These are phyloP conservation scores for Coleophoma cylindrospora DNA, from an alignment of 2,329 filamentous ascomycete species.

Conservation along the genomic window DNA sequence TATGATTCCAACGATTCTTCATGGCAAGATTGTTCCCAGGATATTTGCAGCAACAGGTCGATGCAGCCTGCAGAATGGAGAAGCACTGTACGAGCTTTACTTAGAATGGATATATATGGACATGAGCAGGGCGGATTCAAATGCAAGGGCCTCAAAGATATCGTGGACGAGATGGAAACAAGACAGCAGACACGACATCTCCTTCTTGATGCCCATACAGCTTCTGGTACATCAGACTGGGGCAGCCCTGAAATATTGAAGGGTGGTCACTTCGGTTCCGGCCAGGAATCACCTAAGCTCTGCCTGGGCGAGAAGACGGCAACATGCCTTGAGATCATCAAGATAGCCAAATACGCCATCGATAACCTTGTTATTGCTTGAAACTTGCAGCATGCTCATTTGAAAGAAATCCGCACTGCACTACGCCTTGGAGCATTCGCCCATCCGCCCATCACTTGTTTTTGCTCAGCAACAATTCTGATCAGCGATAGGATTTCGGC, in stretches of 20 bases:
- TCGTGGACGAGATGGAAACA: constrained; percentile 48
- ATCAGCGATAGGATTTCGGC: too few species aligned
- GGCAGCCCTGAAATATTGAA: background rate
- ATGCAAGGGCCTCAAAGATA: constrained; percentile 44
- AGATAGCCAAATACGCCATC: constrained; percentile 48
- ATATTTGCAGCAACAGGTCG: constrained; percentile 18
- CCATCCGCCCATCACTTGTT: too few species aligned
- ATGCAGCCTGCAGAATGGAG: constrained; percentile 52
- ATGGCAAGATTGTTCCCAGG: constrained; percentile 14
- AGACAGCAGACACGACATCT: constrained; percentile 43
- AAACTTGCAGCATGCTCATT: constrained; percentile 4
- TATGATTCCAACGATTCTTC: background rate
- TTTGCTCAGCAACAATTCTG: too few species aligned
- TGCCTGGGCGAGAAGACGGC: constrained; percentile 31
- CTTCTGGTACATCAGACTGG: constrained; percentile 27
- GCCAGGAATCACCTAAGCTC: background rate
- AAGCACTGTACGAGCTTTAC: constrained; percentile 44
- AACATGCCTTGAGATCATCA: constrained; percentile 46
- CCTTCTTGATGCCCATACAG: constrained; percentile 39
- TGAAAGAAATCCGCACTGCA: too few species aligned
- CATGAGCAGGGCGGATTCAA: constrained; percentile 23
- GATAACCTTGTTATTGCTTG: constrained; percentile 50
- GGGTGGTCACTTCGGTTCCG: background rate
- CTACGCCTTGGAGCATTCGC: too few species aligned
- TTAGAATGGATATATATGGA: constrained; percentile 55